Base-by-base conservation (phyloP, 1,284 basidiomycete genomes). In the Naganishia sp. region DNA sequence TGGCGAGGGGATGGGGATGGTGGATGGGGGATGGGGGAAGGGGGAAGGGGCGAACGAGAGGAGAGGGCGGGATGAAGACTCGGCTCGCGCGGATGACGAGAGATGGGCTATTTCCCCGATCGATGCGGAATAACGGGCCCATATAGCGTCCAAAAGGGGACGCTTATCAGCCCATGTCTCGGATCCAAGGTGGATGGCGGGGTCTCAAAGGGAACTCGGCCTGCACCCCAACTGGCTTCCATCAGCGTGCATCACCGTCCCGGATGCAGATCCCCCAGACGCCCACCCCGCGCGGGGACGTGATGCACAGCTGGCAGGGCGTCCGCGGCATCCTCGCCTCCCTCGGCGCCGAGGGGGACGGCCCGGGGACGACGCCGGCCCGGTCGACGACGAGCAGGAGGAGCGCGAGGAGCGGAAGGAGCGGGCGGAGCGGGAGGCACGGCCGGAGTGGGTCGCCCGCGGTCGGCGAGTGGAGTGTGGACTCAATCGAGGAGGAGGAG, bases 281-380 rank as follows among this genome's bases (percentile, higher is more conserved):
- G 13, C 13, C 3, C 25, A 15, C 49, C 21, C 49, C 49, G 6
- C 11, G 45, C 9, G 56, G 44, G 44, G 56, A 59, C 13, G 44
- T 59, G 45, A 59, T 59, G 56, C 48, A 46, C 45, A 59, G 56
- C 45, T 59, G 56, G 56, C 25, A 59, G 25, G 56, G 56, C 25
- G 56, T 59, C 11, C 56, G 46, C 9, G 56, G 56, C 0, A n/a
- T 59, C 28, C 45, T 59, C 31, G 56, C 48, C 9, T 43, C 31
- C 28, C 44, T 59, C 28, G 45, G 7, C 36, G 13, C 36, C 10
- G 36, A 39, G 9, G 9, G 4, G 36, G 36, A 39, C 10, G 36
- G 4, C 4, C 36, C 16, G 4, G 31, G 5, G 28, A 28, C 16
- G 42, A 31, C 43, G 55, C 42, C 16, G 55, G 28, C 18, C n/a